Conservation (phyloP, 2,329 filamentous ascomycete genomes). For the Hypoxylon sp. region DNA sequence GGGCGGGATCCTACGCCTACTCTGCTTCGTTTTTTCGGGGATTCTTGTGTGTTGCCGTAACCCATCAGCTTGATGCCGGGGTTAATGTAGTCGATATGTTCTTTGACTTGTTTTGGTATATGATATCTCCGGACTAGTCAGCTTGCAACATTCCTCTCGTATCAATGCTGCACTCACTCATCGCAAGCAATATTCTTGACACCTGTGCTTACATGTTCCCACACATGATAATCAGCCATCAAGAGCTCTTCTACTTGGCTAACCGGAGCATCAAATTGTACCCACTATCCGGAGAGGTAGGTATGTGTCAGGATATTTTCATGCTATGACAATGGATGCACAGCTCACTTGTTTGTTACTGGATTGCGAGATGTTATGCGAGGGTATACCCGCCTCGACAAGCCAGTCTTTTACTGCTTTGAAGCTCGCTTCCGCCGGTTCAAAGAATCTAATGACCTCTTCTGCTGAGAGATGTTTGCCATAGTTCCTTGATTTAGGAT, state of each 20-base stretch:
- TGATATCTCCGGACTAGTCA: constrained; percentile 58
- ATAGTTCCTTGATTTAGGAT: constrained; percentile 57
- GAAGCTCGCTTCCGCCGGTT: constrained; percentile 55
- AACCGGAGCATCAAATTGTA: constrained; percentile 60
- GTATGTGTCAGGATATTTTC: background rate
- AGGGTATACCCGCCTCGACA: constrained; percentile 51
- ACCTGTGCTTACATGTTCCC: constrained; percentile 58
- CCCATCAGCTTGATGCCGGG: constrained; percentile 67
- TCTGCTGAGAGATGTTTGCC: constrained; percentile 58
- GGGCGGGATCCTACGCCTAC: constrained; percentile 16
- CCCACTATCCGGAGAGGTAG: constrained; percentile 57
- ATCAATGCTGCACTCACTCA: constrained; percentile 44
- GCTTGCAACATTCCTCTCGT: background rate
- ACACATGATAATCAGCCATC: constrained; percentile 59
- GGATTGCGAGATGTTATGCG: constrained; percentile 54
- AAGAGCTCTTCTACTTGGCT: constrained; percentile 59
- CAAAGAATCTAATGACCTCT: constrained; percentile 59
- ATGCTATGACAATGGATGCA: background rate
- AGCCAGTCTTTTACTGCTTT: constrained; percentile 59
- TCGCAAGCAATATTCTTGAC: constrained; percentile 58
- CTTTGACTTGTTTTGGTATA: constrained; percentile 62
- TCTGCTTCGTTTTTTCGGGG: constrained; percentile 40
- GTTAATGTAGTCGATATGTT: constrained; percentile 70
- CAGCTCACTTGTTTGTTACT: constrained; percentile 48
- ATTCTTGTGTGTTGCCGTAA: constrained; percentile 41